Base-by-base conservation (phyloP, 164 flowering plant genomes). In the Kalanchoe fedtschenkoi region DNA sequence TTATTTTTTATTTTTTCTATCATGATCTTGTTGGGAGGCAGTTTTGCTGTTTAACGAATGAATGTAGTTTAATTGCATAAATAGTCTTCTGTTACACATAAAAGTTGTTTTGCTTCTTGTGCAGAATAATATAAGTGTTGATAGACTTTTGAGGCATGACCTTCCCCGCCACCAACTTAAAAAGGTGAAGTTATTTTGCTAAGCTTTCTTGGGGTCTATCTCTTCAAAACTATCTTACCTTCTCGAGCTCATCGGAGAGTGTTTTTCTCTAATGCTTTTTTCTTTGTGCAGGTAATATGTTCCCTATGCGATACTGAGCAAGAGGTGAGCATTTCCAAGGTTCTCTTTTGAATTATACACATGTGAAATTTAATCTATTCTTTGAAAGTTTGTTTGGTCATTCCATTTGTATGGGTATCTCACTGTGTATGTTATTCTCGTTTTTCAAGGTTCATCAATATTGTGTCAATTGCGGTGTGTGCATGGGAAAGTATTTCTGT, bases 251-350 rank as follows among this genome's bases (percentile, higher is more conserved):
- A 32, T 69, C 37, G 38, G 26, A 16, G 29, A 9, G 10, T 7
- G 21, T 34, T 47, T 30, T 60, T 0, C n/a, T n/a, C 56, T 62
- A 7, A 19, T 47, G 0, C n/a, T n/a, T 66, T 26, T 44, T 51
- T 21, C 58, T 13, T 41, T 59, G 62, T 70, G 19, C 82, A 88
- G 96, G 91, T 89, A 56, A 78, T 89, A 33, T 92, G 98, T 64
- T 84, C 95, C 29, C 87, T 89, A 7, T 92, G 98, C 67, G 83
- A 75, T 65, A 83, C 93, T 21, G 96, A 92, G 65, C 96, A 92
- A 72, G 87, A 81, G 81, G 97, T 91, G 66, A 62, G 85, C 70
- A 30, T 15, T 26, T 58, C n/a, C n/a, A n/a, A n/a, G 1, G 4
- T 33, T 3, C 3, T n/a, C n/a, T n/a, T n/a, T n/a, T n/a, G 4